Base-by-base conservation (phyloP, 2,329 filamentous ascomycete species). In the Lecanicillium sp. region DNA sequence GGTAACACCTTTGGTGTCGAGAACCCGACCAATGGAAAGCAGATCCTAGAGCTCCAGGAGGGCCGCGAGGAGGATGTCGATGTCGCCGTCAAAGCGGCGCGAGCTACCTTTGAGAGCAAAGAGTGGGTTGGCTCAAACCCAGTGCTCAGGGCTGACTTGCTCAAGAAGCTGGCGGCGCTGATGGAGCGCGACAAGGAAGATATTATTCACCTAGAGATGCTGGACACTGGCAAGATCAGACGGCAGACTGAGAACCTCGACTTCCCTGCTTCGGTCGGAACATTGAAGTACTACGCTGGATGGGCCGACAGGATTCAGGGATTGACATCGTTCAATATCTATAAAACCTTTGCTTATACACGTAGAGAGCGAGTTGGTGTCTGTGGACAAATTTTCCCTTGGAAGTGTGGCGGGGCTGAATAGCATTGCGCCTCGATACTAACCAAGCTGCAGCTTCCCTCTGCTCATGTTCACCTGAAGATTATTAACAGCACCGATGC, bases 231-330 rank as follows among this genome's bases (percentile, higher is more conserved):
- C 29, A 32, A 32, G 14, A 32, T 15, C 8, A 32, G 29, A 15
- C 29, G 29, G 8, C 29, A 11, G 29, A 15, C 29, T 10, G 29
- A 32, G 29, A 32, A 32, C 9, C 14, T 32, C 10, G 29, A 32
- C 14, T 32, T 32, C 17, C 9, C 29, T 32, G 29, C 29, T 15
- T 32, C 29, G 8, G 29, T 32, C 8, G 29, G 29, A 10, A 32
- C 45, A 5, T 63, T 79, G 37, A 78, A 77, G 49, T 84, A 86
- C 55, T 85, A 84, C 52, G 79, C 74, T 33, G 81, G 81, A 32
- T 86, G 73, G 60, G 77, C 79, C 15, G 81, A 86, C 59, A 86
- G 86, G 62, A 74, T 83, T 33, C 74, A 79, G 38, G 82, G 81
- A 15, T 74, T 82, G 53, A 81, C 80, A 14, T 84, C 86, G 47